Evolutionary conservation across 345 rosid species (phyloP), one percentile per base, ranked within the genome.

Genomic region (Anastatica hierochuntica): DNA sequence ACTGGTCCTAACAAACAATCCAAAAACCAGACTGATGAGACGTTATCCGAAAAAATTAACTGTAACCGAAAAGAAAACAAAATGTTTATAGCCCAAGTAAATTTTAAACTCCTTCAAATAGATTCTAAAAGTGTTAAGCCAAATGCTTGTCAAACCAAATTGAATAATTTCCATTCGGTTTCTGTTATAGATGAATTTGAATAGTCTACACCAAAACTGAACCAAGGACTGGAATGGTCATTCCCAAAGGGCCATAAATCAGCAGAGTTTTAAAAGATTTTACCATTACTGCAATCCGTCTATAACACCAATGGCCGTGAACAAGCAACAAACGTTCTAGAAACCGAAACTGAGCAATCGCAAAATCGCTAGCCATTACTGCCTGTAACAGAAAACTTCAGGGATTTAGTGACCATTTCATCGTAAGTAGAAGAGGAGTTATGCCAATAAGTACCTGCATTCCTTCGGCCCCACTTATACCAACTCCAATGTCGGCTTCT

Each of bases 251-350:
- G n/a, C n/a, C n/a, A n/a, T n/a, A n/a, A n/a, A n/a, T n/a, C n/a
- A n/a, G n/a, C n/a, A n/a, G n/a, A n/a, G n/a, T 17, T 16, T 12
- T 11, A 1, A 16, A 14, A 49, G 26, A 17, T 29, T 54, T 63
- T 82, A 87, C 98, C 98, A 90, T 90, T 79, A 79, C 58, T 10
- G 96, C 67, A 42, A 90, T 84, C 64, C 98, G 67, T 71, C 96
- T 76, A 72, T 90, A 87, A 62, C 98, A 90, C 98, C 98, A 90
- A 70, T 87, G 98, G 3, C 98, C 98, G 37, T 90, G 98, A 33
- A 90, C 98, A 24, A 90, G 72, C 16, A 90, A 64, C 54, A 90
- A 66, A 14, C 90, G 88, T 58, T 90, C 95, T 36, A 90, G 67
- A 76, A 67, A 90, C 14, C 69, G 74, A 64, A 90, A 90, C 62